A percentile compares a stretch with the other conserved stretches of the same genome.
Evolutionary conservation across 257 asterid species (phyloP).

Genomic region (Ocimum tenuiflorum): DNA sequence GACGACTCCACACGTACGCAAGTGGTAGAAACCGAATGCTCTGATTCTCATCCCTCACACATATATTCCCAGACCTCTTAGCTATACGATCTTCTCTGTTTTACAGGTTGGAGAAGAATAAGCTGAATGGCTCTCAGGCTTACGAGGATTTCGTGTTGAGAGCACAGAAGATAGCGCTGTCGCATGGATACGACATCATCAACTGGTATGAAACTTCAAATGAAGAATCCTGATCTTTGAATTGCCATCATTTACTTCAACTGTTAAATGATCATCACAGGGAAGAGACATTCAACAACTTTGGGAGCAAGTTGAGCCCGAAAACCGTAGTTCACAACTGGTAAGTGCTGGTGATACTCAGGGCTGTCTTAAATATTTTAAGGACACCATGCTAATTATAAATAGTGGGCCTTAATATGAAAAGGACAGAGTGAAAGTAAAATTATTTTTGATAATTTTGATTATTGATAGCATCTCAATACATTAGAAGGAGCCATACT

Average conservation of each 20-base stretch:
- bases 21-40: slow-evolving; percentile 46
- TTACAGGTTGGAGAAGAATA: slow-evolving; percentile 49
- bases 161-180: slow-evolving; percentile 79
- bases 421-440: too few species aligned
- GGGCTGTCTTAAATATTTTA: too few species aligned
- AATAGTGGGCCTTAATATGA: too few species aligned
- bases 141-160: slow-evolving; percentile 72
- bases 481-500: too few species aligned
- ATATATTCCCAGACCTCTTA: background rate
- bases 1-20: slow-evolving; percentile 51
- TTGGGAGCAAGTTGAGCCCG: slow-evolving; percentile 73
- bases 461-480: too few species aligned
- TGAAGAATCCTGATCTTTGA: background rate
- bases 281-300: slow-evolving; percentile 95
- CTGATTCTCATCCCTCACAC: background rate
- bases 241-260: background rate
- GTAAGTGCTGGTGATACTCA: slow-evolving; percentile 31
- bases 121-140: slow-evolving; percentile 40
- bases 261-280: slow-evolving; percentile 38
- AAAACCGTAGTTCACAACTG: slow-evolving; percentile 86
- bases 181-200: slow-evolving; percentile 87
- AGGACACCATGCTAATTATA: too few species aligned
- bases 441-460: too few species aligned
- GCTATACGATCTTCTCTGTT: background rate
- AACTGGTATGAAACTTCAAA: slow-evolving; percentile 52